These are phyloP conservation scores for Chaetothyriales sp. DNA, from an alignment of 2,329 filamentous ascomycete species.

Conservation along the genomic window DNA sequence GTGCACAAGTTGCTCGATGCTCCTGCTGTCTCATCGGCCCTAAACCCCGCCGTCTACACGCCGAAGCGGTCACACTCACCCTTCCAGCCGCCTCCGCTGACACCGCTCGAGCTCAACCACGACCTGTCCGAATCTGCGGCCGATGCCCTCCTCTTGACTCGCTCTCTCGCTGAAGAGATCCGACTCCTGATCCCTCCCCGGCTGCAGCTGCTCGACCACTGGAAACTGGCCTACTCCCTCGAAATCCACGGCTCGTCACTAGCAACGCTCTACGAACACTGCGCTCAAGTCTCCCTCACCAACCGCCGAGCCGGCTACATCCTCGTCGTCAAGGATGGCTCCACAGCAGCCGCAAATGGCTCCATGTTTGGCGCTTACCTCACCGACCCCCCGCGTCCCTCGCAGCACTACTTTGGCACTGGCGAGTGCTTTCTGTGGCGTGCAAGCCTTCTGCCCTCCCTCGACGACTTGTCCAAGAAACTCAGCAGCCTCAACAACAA, in stretches of 20 bases:
- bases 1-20: slow-evolving; percentile 17
- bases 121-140: slow-evolving; percentile 40
- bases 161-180: slow-evolving; percentile 77
- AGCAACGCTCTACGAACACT: slow-evolving; percentile 69
- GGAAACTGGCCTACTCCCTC: slow-evolving; percentile 74
- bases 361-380: slow-evolving; percentile 81
- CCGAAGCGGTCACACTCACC: slow-evolving; percentile 53
- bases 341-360: slow-evolving; percentile 18
- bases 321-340: slow-evolving; percentile 64
- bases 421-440: slow-evolving; percentile 93
- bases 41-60: slow-evolving; percentile 35
- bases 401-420: slow-evolving; percentile 79
- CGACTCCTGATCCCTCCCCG: slow-evolving; percentile 73
- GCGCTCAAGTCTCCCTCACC: slow-evolving; percentile 45
- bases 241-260: slow-evolving; percentile 85
- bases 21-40: slow-evolving; percentile 7
- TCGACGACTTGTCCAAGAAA: slow-evolving; percentile 21
- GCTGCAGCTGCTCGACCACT: slow-evolving; percentile 72
- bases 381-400: slow-evolving; percentile 69
- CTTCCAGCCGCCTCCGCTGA: slow-evolving; percentile 76
- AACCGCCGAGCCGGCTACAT: slow-evolving; percentile 70
- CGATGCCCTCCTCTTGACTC: slow-evolving; percentile 47
- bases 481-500: slow-evolving; percentile 1
- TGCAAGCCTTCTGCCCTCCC: slow-evolving; percentile 48
- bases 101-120: slow-evolving; percentile 50